Evolutionary conservation across 495 filamentous ascomycete species (phyloP).

Genomic region (Penicillium paradoxum): DNA sequence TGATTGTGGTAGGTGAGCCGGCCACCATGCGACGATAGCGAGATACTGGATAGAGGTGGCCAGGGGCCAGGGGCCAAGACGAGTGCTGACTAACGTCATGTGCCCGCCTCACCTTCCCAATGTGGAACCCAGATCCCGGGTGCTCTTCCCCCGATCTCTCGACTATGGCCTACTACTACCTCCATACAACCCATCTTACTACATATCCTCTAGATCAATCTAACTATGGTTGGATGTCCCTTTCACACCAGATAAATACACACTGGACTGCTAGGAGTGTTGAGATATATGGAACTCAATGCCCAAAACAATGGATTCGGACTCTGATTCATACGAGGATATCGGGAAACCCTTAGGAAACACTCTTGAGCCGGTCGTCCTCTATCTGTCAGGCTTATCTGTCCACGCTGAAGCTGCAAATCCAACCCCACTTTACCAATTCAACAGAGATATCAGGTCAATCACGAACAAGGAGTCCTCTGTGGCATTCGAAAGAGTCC

Average conservation of each 20-base stretch:
- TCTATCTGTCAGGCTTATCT: neutral
- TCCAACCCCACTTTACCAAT: neutral
- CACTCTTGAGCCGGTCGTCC: neutral
- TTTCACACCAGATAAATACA: neutral
- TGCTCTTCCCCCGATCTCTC: no score
- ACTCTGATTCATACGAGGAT: neutral
- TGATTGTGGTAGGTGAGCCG: no score
- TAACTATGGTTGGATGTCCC: no score
- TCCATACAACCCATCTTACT: no score
- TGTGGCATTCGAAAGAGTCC: neutral
- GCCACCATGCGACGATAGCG: no score
- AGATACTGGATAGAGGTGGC: no score
- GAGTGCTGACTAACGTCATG: no score
- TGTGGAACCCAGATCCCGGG: no score
- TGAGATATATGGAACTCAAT: neutral
- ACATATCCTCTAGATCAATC: no score
- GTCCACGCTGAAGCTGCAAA: neutral
- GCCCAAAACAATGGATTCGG: neutral
- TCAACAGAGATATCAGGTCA: conserved; percentile 2
- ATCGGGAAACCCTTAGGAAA: neutral
- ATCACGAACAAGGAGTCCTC: neutral
- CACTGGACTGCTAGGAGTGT: neutral
- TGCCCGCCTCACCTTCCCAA: no score
- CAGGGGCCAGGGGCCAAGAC: no score
- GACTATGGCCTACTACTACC: no score